Percentiles rank a stretch among this genome's conserved stretches.
These are phyloP conservation scores for Spongispora temasekensis DNA, from an alignment of 1,284 basidiomycete genomes.

Conservation along the genomic window DNA sequence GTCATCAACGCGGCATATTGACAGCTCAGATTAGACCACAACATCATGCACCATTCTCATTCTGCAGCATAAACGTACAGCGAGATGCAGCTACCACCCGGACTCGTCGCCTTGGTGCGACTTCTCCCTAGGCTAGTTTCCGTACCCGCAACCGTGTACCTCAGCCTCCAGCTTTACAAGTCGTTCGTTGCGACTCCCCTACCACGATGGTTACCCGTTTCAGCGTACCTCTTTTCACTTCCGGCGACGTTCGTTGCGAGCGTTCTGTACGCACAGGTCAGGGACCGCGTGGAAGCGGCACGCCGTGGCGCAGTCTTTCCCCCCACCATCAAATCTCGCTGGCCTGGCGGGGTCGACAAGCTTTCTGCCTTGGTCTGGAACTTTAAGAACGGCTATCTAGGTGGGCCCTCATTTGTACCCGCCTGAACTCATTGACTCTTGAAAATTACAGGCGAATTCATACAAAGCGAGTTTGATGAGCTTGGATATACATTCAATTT, in stretches of 20 bases:
- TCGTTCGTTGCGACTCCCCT: background rate
- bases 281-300: conserved; percentile 30
- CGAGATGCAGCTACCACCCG: conserved; percentile 32
- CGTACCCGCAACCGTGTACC: conserved; percentile 19
- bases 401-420: conserved; percentile 6
- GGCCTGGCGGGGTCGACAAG: conserved; percentile 36
- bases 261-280: conserved; percentile 23
- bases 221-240: conserved; percentile 29
- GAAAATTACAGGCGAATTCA: conserved; percentile 26
- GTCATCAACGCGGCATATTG: too few relatives aligned
- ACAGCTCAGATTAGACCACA: too few relatives aligned
- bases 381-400: conserved; percentile 36
- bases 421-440: background rate
- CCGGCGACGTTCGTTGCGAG: conserved; percentile 29
- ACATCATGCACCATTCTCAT: background rate
- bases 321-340: conserved; percentile 29
- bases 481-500: conserved; percentile 36
- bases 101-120: conserved; percentile 28
- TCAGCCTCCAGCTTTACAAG: conserved; percentile 10
- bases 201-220: conserved; percentile 16
- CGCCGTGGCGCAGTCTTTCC: conserved; percentile 36
- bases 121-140: conserved; percentile 27
- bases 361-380: conserved; percentile 29
- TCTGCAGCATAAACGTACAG: too few relatives aligned
- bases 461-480: conserved; percentile 18